Evolutionary conservation across 148 eudicot species (phyloP).

Genomic region (Camellia lanceoleosa): DNA sequence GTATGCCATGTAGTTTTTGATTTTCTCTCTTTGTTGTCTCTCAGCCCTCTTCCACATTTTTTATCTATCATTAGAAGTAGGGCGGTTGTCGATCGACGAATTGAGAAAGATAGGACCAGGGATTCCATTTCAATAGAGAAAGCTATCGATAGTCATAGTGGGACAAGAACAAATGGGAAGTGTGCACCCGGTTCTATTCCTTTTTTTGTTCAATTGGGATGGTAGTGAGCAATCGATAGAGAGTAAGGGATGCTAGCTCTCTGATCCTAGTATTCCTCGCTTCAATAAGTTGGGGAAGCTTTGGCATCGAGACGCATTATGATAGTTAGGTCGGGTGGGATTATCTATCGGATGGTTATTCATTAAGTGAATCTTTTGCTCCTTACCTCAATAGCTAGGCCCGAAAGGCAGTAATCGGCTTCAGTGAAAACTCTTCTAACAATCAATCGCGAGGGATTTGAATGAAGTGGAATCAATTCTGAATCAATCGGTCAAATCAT

Average conservation of each 20-base stretch:
- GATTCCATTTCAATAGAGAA: background rate
- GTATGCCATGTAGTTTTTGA: too few species aligned
- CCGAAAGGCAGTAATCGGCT: too few species aligned
- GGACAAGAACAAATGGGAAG: background rate
- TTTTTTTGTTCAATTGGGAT: background rate
- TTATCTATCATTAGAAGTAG: background rate
- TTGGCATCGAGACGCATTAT: background rate
- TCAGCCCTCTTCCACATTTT: background rate
- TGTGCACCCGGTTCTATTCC: background rate
- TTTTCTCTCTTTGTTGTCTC: too few species aligned
- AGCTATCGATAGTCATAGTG: background rate
- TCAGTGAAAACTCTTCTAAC: too few species aligned
- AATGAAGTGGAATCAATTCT: too few species aligned
- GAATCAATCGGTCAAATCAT: too few species aligned
- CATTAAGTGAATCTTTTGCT: too few species aligned
- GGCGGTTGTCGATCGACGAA: background rate
- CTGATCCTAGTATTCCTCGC: background rate
- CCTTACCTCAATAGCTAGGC: too few species aligned
- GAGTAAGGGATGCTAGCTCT: slow-evolving; percentile 1
- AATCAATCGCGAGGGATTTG: too few species aligned
- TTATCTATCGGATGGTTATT: too few species aligned
- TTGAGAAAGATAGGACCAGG: background rate
- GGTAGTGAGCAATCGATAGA: background rate
- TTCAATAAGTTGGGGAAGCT: background rate
- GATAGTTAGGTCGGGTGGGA: background rate